phyloP scores from a whole-genome alignment of 495 filamentous ascomycete species.

The Tuber umbilicatum region DNA sequence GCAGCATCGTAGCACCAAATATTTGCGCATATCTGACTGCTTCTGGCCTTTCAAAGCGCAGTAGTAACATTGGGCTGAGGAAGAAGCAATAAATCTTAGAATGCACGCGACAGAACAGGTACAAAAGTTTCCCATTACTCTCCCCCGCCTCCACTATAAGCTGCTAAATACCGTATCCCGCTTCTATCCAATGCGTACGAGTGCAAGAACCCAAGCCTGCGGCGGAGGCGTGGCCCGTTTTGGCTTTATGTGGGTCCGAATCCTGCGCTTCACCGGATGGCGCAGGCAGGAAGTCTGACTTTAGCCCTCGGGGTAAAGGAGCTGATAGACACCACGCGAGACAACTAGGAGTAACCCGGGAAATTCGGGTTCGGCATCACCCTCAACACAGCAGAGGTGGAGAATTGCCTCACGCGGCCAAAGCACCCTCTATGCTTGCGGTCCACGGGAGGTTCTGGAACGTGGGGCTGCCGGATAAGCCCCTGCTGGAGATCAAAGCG shows the following conservation, averaged over 20 bases:
- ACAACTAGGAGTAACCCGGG: constrained; percentile 55
- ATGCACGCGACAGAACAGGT: constrained; percentile 43
- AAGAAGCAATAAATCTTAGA: constrained; percentile 66
- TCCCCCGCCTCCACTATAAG: not conserved
- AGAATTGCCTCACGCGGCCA: constrained; percentile 57
- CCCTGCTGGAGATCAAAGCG: constrained; percentile 56
- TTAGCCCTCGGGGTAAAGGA: constrained; percentile 56
- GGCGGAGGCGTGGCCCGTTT: constrained; percentile 65
- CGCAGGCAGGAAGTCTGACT: constrained; percentile 55
- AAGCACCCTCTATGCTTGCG: constrained; percentile 62
- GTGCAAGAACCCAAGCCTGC: not conserved
- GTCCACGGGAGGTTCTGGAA: constrained; percentile 68
- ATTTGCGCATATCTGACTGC: constrained; percentile 72
- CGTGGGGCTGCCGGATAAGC: constrained; percentile 64
- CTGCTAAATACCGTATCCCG: not conserved
- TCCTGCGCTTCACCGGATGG: constrained; percentile 63
- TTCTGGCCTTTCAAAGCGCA: constrained; percentile 60
- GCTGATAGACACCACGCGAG: constrained; percentile 60
- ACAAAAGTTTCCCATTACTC: not conserved
- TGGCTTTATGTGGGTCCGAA: constrained; percentile 55
- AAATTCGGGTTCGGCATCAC: constrained; percentile 66
- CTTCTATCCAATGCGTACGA: not conserved
- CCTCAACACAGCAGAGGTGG: constrained; percentile 65
- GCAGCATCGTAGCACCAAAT: constrained; percentile 63
- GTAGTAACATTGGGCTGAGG: constrained; percentile 56